Evolutionary conservation across 2,329 filamentous ascomycete species (phyloP), one percentile per base, ranked within the genome.

Genomic region (Colletotrichum falcatum): DNA sequence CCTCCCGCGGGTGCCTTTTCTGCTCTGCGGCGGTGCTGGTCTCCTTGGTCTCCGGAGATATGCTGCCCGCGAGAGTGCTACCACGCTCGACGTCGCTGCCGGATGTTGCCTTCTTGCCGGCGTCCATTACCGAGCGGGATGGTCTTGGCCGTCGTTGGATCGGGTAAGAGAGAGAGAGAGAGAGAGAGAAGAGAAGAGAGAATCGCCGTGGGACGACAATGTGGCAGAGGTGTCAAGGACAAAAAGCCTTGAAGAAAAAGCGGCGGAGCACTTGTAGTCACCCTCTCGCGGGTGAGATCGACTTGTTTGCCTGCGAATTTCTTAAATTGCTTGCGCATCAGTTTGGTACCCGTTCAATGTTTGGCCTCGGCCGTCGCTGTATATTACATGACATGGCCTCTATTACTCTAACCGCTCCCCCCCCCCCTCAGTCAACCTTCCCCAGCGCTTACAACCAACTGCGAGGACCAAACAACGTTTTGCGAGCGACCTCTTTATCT

Each of bases 1-100:
- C 66, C n/a, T 69, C 61, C 33, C 66, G 44, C 0, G 66, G 66
- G 18, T 65, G 61, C 4, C 28, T 54, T n/a, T 11, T 28, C 16
- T 42, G 23, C 6, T 26, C 44, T 1, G 6, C 23, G 16, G 23
- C 30, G 3, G 60, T 44, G 20, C 37, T 16, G 26, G 5, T 8
- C 42, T 68, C 61, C 26, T 69, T 65, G 12, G 61, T 30, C 33
- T 46, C 44, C 20, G 66, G 46, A 5, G 30, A 20, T 9, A 60
- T 20, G 3, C 18, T 48, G 23, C 61, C 61, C 2, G 49, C 35
- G 3, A 33, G 18, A 11, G 46, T 26, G 26, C 66, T 65, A 4
- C 26, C 37, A 4, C 18, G 54, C 30, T 69, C 66, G 5, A 58
- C 33, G 6, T 65, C 61, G 12, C 44, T 42, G 28, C 37, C 66